phyloP scores from a whole-genome alignment of 1,284 basidiomycete species.

The Psilocybe mexicana region DNA sequence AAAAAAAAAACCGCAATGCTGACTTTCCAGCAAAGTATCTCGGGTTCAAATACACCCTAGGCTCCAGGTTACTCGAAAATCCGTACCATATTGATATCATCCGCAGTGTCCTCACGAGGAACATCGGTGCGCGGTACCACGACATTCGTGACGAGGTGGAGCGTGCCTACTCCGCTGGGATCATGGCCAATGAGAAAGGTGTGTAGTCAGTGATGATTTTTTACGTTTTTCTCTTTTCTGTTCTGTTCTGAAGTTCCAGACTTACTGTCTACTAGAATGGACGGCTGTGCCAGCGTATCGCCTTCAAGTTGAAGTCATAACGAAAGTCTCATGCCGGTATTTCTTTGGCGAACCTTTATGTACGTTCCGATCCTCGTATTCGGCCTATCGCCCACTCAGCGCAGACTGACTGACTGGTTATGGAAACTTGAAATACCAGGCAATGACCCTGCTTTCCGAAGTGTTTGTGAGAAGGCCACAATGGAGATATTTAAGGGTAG shows the following conservation, averaged over 20 bases:
- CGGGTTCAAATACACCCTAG: constrained; percentile 15
- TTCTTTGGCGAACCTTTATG: constrained; percentile 24
- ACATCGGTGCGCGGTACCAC: constrained; percentile 17
- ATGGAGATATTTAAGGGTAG: constrained; percentile 19
- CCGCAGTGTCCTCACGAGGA: constrained; percentile 17
- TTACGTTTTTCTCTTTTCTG: neutral
- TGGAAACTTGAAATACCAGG: constrained; percentile 6
- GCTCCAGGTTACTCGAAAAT: constrained; percentile 9
- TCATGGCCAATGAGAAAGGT: constrained; percentile 12
- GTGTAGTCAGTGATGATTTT: neutral
- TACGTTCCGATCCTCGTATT: constrained; percentile 8
- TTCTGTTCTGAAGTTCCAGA: neutral
- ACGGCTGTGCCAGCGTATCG: constrained; percentile 8
- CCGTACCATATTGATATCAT: constrained; percentile 21
- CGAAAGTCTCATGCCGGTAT: constrained; percentile 18
- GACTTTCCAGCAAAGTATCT: constrained; percentile 6
- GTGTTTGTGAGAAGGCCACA: constrained; percentile 18
- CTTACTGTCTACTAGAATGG: constrained; percentile 6
- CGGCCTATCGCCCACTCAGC: neutral
- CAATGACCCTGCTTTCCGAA: constrained; percentile 16
- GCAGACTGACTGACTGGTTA: too few species aligned
- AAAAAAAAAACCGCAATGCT: neutral
- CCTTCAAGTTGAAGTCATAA: constrained; percentile 15
- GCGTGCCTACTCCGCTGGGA: constrained; percentile 14
- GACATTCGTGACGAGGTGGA: constrained; percentile 21